A percentile compares a stretch with the other conserved stretches of the same genome.
Evolutionary conservation across 2,329 filamentous ascomycete genomes (phyloP).

Genomic region (Penicillium sp.): DNA sequence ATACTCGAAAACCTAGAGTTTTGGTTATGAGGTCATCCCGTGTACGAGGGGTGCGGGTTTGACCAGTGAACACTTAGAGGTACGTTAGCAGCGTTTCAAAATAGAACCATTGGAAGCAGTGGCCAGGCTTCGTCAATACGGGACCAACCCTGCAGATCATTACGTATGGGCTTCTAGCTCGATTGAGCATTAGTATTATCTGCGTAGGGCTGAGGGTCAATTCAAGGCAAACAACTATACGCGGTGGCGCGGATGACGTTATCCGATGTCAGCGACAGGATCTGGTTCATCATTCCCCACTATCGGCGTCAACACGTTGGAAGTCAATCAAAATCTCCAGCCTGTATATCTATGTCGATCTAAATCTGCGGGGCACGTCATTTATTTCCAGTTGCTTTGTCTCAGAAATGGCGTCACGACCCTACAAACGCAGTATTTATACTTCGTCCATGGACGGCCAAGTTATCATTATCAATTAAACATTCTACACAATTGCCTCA

Average conservation of each 20-base stretch:
- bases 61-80: neutral
- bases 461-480: neutral
- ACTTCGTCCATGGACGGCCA: neutral
- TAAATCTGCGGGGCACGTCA: constrained; percentile 1
- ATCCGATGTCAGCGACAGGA: neutral
- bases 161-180: neutral
- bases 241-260: constrained; percentile 2
- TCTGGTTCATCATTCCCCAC: neutral
- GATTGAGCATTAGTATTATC: neutral
- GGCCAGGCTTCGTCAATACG: neutral
- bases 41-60: neutral
- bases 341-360: neutral
- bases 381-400: neutral
- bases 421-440: neutral
- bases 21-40: neutral
- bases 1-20: neutral
- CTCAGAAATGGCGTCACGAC: constrained; percentile 1
- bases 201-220: neutral
- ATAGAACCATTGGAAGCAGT: neutral
- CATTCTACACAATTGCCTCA: neutral
- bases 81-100: neutral
- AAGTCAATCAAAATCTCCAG: neutral
- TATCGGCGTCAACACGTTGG: neutral
- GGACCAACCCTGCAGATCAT: neutral
- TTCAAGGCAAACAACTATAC: neutral